phyloP scores from a whole-genome alignment of 2,329 filamentous ascomycete genomes.

The Colletotrichum lentis region DNA sequence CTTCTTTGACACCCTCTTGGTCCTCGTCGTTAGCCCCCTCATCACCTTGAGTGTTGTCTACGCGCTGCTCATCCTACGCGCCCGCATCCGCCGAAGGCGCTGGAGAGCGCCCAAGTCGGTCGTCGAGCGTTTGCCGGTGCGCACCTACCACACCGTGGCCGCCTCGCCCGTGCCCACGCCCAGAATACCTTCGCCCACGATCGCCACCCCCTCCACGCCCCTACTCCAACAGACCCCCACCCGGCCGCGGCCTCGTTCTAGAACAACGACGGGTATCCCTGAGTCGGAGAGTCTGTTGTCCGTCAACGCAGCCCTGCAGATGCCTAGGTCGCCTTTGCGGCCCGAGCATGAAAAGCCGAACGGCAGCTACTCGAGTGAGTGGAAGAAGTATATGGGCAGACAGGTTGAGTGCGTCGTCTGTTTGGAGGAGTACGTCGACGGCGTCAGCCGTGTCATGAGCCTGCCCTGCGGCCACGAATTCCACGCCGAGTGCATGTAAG shows the following conservation, averaged over 20 bases:
- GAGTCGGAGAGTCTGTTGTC: constrained; percentile 58
- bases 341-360: constrained; percentile 59
- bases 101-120: constrained; percentile 99
- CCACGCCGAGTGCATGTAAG: constrained; percentile 98
- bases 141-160: constrained; percentile 89
- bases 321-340: constrained; percentile 48
- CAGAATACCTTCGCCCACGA: constrained; percentile 68
- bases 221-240: constrained; percentile 70
- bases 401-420: constrained; percentile 95
- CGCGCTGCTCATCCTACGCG: constrained; percentile 83
- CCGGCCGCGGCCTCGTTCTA: constrained; percentile 68
- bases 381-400: constrained; percentile 72
- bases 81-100: constrained; percentile 84
- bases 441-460: constrained; percentile 94
- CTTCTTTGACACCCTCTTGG: constrained; percentile 95
- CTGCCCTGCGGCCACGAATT: constrained; percentile 97
- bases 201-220: constrained; percentile 79
- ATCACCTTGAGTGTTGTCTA: constrained; percentile 95
- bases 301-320: constrained; percentile 53
- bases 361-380: constrained; percentile 58
- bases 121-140: constrained; percentile 91
- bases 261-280: constrained; percentile 68
- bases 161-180: constrained; percentile 65
- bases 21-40: constrained; percentile 92
- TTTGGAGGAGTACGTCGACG: constrained; percentile 94